A percentile compares a stretch with the other conserved stretches of the same genome.
Conservation (phyloP, 106 monocot species). For the Dactylorhiza incarnata region DNA sequence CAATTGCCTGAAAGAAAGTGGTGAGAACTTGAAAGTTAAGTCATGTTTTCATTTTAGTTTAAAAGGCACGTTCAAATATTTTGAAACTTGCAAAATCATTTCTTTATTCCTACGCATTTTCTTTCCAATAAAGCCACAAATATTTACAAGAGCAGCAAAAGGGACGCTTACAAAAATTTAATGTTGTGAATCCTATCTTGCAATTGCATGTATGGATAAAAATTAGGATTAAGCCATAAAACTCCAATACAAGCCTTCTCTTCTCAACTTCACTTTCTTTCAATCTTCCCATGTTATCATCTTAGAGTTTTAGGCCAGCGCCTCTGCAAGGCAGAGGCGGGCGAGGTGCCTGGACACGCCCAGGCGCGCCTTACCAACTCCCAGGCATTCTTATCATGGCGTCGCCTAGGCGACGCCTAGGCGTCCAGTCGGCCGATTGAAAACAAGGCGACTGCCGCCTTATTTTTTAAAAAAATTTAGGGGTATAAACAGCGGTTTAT, state of each 20-base stretch:
- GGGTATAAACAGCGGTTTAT: too few relatives aligned
- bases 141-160: not conserved
- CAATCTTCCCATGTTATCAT: too few relatives aligned
- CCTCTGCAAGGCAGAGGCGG: too few relatives aligned
- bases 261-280: too few relatives aligned
- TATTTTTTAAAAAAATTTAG: too few relatives aligned
- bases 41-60: not conserved
- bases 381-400: too few relatives aligned
- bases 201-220: not conserved
- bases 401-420: too few relatives aligned
- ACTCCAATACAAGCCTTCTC: not conserved
- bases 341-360: too few relatives aligned
- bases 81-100: not conserved
- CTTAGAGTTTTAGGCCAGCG: too few relatives aligned
- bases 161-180: not conserved
- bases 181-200: not conserved
- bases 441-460: too few relatives aligned
- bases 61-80: not conserved
- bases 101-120: not conserved
- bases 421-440: too few relatives aligned
- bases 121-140: not conserved
- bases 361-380: too few relatives aligned
- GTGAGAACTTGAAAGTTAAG: not conserved
- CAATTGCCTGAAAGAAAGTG: conserved; percentile 12
- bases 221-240: not conserved